Percentiles rank a stretch among this genome's conserved stretches.
Evolutionary conservation across 805 yeast species (phyloP).

Genomic region (Wickerhamiella parazyma): DNA sequence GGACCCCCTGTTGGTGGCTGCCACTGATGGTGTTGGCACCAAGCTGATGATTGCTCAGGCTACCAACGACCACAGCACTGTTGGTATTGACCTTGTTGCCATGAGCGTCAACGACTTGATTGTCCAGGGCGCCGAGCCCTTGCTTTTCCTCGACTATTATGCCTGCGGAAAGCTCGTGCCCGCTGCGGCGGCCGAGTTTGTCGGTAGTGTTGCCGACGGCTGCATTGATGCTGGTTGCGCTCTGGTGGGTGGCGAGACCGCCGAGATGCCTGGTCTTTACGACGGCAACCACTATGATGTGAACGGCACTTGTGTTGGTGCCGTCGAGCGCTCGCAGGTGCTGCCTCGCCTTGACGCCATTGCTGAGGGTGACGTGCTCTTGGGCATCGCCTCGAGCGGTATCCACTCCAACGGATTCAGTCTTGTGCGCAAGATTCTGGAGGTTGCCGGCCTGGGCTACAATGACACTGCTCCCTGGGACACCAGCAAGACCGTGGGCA

Average conservation of each 20-base stretch:
- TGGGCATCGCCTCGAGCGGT: constrained; percentile 86
- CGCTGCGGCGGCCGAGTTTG: constrained; percentile 72
- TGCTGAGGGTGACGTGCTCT: constrained; percentile 64
- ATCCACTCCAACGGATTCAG: constrained; percentile 96
- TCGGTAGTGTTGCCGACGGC: constrained; percentile 91
- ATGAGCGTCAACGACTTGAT: constrained; percentile 97
- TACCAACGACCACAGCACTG: constrained; percentile 84
- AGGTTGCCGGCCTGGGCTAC: constrained; percentile 58
- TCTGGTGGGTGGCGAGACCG: constrained; percentile 95
- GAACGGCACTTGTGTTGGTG: constrained; percentile 97
- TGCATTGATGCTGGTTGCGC: constrained; percentile 95
- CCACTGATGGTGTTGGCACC: constrained; percentile 99
- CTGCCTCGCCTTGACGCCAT: constrained; percentile 59
- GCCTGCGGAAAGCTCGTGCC: constrained; percentile 90
- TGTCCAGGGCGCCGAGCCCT: constrained; percentile 98
- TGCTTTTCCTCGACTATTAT: constrained; percentile 87
- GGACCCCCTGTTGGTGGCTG: constrained; percentile 74
- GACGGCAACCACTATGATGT: constrained; percentile 93
- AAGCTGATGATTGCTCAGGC: constrained; percentile 89
- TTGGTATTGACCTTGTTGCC: constrained; percentile 95
- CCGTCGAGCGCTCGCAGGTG: constrained; percentile 61
- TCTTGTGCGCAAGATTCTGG: constrained; percentile 81
- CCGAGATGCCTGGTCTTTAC: constrained; percentile 99
- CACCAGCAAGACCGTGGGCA: constrained; percentile 56
- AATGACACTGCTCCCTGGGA: constrained; percentile 79